phyloP scores from a whole-genome alignment of 805 yeast genomes.

The Candida tallmaniae region DNA sequence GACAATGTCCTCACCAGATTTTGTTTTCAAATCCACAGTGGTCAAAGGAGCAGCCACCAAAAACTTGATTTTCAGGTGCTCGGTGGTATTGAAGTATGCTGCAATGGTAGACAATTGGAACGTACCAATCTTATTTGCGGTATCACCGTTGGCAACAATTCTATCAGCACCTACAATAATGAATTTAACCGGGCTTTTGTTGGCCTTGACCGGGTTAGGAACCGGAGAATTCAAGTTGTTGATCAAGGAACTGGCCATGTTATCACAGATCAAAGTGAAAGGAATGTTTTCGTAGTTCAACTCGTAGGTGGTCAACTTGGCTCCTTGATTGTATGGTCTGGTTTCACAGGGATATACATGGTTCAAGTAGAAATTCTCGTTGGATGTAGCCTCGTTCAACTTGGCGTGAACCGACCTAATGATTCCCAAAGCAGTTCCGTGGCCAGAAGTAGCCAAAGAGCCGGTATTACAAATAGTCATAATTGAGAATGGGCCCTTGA shows the following conservation, averaged over 20 bases:
- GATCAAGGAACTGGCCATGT: slow-evolving; percentile 81
- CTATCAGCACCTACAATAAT: slow-evolving; percentile 95
- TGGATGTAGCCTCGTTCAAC: slow-evolving; percentile 28
- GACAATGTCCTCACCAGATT: slow-evolving; percentile 66
- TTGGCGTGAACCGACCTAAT: slow-evolving; percentile 62
- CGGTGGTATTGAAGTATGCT: slow-evolving; percentile 32
- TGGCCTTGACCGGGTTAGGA: slow-evolving; percentile 16
- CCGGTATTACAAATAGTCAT: slow-evolving; percentile 96
- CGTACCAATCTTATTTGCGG: slow-evolving; percentile 96
- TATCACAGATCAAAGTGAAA: slow-evolving; percentile 82
- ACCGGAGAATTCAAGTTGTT: slow-evolving; percentile 29
- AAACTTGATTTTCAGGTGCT: slow-evolving; percentile 50
- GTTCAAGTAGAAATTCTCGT: slow-evolving; percentile 44
- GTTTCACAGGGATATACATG: slow-evolving; percentile 90
- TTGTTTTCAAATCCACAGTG: slow-evolving; percentile 69
- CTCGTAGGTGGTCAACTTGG: slow-evolving; percentile 88
- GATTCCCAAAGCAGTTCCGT: slow-evolving; percentile 95
- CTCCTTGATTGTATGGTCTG: slow-evolving; percentile 95
- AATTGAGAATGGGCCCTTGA: slow-evolving; percentile 67
- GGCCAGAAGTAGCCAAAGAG: slow-evolving; percentile 94
- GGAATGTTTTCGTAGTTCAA: slow-evolving; percentile 83
- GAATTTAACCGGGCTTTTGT: slow-evolving; percentile 62
- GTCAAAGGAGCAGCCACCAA: slow-evolving; percentile 95
- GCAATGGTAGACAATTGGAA: slow-evolving; percentile 80
- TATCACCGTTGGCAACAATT: slow-evolving; percentile 88